These are phyloP conservation scores for Ganoderma multipileum DNA, from an alignment of 1,284 basidiomycete species.

Conservation along the genomic window DNA sequence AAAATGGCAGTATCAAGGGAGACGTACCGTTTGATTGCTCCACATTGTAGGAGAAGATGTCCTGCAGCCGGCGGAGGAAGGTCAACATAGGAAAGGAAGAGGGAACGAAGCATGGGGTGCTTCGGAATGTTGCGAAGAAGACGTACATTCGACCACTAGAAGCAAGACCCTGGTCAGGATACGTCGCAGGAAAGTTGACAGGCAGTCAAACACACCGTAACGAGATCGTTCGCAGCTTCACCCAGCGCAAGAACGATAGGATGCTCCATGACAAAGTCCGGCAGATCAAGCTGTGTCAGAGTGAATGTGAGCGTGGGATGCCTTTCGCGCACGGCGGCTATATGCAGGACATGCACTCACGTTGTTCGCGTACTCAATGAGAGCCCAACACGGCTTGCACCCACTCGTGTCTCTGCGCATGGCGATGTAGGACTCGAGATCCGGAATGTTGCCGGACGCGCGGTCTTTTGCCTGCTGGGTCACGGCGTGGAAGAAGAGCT, in stretches of 20 bases:
- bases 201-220: slow-evolving; percentile 37
- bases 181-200: not conserved
- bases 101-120: not conserved
- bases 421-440: slow-evolving; percentile 47
- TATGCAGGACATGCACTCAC: slow-evolving; percentile 25
- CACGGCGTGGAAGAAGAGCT: slow-evolving; percentile 47
- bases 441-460: slow-evolving; percentile 40
- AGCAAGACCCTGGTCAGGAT: slow-evolving; percentile 16
- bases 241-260: slow-evolving; percentile 44
- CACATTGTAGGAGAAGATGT: slow-evolving; percentile 53
- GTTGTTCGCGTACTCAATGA: slow-evolving; percentile 48
- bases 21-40: slow-evolving; percentile 45
- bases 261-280: slow-evolving; percentile 46
- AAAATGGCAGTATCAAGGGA: not conserved
- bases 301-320: slow-evolving; percentile 9
- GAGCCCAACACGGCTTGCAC: slow-evolving; percentile 47
- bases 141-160: slow-evolving; percentile 48
- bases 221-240: slow-evolving; percentile 47
- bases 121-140: slow-evolving; percentile 10
- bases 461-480: slow-evolving; percentile 44
- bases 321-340: slow-evolving; percentile 3
- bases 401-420: slow-evolving; percentile 48
- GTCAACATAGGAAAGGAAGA: slow-evolving; percentile 9
- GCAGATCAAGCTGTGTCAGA: slow-evolving; percentile 40
- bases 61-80: slow-evolving; percentile 35